A percentile compares a stretch with the other conserved stretches of the same genome.
phyloP scores from a whole-genome alignment of 257 asterid species.

The Sherardia arvensis region DNA sequence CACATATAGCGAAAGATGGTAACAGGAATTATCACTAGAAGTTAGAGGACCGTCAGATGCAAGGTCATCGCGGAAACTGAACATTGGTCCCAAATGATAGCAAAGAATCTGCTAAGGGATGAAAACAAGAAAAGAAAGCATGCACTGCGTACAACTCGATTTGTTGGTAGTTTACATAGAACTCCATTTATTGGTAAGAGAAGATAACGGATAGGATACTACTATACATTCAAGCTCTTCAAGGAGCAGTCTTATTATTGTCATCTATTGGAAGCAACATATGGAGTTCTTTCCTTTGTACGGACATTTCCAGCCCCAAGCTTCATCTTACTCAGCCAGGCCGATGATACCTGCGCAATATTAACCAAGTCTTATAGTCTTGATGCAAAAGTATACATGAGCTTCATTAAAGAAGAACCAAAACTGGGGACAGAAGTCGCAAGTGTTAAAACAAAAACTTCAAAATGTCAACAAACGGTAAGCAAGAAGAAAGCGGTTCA shows the following conservation, averaged over 20 bases:
- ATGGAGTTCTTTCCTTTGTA: not conserved
- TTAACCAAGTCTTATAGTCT: not conserved
- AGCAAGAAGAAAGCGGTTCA: too few species aligned
- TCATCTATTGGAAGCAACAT: not conserved
- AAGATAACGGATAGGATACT: not conserved
- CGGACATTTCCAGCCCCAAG: not conserved
- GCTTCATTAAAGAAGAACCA: too few species aligned
- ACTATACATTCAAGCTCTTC: not conserved
- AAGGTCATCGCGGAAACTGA: too few species aligned
- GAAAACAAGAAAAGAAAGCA: too few species aligned
- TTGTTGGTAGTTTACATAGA: too few species aligned
- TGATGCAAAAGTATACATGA: too few species aligned
- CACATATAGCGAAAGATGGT: too few species aligned
- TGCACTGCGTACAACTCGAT: too few species aligned
- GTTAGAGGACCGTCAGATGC: too few species aligned
- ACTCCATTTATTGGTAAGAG: not conserved
- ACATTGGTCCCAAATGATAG: too few species aligned
- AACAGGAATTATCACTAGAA: too few species aligned
- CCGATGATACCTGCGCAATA: conserved; percentile 79
- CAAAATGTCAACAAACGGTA: not conserved
- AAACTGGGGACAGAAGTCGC: not conserved
- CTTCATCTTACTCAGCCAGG: conserved; percentile 52
- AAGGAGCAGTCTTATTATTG: not conserved
- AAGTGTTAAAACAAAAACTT: not conserved
- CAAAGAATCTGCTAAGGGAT: too few species aligned